Evolutionary conservation across 129 eudicot species (phyloP).

Genomic region (Scalesia atractyloides): DNA sequence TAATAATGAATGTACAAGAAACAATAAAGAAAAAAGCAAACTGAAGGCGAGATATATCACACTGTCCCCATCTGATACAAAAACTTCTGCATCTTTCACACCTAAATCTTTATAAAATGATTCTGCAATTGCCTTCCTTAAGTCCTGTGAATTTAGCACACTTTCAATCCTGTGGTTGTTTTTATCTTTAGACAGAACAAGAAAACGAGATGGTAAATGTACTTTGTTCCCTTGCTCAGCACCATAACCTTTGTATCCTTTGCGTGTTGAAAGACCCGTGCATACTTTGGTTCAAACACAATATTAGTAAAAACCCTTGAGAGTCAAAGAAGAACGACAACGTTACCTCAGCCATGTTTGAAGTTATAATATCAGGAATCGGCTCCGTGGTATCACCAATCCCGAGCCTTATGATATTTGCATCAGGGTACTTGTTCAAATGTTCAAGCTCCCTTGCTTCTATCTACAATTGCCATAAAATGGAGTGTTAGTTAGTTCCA

Average conservation of each 20-base stretch:
- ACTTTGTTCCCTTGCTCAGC: constrained; percentile 90
- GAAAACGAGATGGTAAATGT: not conserved
- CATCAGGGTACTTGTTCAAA: constrained; percentile 68
- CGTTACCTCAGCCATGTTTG: constrained; percentile 70
- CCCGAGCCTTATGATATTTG: constrained; percentile 78
- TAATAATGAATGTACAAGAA: not conserved
- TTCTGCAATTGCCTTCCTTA: constrained; percentile 55
- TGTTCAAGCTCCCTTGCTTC: constrained; percentile 62
- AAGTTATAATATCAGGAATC: constrained; percentile 66
- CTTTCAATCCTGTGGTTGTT: not conserved
- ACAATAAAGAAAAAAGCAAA: constrained; percentile 16
- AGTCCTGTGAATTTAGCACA: constrained; percentile 36
- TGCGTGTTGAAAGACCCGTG: constrained; percentile 61
- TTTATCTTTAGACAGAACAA: not conserved
- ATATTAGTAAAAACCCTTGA: constrained; percentile 14
- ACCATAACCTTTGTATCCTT: constrained; percentile 84
- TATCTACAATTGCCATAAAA: constrained; percentile 49
- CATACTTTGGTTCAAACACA: constrained; percentile 45
- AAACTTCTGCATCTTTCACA: constrained; percentile 58
- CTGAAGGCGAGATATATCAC: constrained; percentile 72
- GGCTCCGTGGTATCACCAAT: constrained; percentile 90
- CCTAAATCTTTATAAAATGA: constrained; percentile 45
- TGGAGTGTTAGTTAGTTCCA: not conserved
- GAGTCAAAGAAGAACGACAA: not conserved
- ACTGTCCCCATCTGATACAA: constrained; percentile 64